phyloP scores from a whole-genome alignment of 2,329 filamentous ascomycete genomes.

The Stemphylium lycopersici region DNA sequence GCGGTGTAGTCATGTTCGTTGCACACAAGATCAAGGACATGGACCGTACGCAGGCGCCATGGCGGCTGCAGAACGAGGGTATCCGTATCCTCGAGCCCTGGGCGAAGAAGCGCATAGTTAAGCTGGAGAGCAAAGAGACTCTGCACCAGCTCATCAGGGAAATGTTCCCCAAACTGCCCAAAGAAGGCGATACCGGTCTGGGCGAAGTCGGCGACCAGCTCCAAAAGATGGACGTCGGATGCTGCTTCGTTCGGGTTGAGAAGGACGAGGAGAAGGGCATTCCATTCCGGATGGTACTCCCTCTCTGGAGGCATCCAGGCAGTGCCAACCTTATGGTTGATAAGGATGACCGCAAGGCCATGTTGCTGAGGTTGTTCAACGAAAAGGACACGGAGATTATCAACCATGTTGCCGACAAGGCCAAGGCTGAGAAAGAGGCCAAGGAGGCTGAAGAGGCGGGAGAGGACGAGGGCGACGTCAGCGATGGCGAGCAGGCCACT shows the following conservation, averaged over 20 bases:
- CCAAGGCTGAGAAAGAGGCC: constrained; percentile 29
- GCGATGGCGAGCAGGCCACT: constrained; percentile 7
- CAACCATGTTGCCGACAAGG: constrained; percentile 45
- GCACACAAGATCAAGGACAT: constrained; percentile 80
- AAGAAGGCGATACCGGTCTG: constrained; percentile 74
- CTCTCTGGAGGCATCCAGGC: constrained; percentile 90
- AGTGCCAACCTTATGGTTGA: constrained; percentile 97
- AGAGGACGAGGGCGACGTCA: constrained; percentile 16
- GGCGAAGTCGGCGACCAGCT: constrained; percentile 88
- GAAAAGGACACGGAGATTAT: constrained; percentile 79
- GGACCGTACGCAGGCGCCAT: constrained; percentile 87
- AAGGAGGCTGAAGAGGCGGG: constrained; percentile 26
- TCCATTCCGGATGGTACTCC: constrained; percentile 82
- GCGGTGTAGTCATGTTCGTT: constrained; percentile 92
- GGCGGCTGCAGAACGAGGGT: constrained; percentile 95
- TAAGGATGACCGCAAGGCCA: constrained; percentile 91
- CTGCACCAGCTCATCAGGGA: constrained; percentile 84
- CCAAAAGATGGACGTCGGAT: constrained; percentile 80
- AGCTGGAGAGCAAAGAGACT: constrained; percentile 76
- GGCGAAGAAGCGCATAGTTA: constrained; percentile 81
- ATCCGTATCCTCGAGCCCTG: constrained; percentile 90
- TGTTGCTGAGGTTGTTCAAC: constrained; percentile 90
- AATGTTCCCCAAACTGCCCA: constrained; percentile 91
- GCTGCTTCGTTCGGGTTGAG: constrained; percentile 86
- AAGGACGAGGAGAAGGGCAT: constrained; percentile 70